Evolutionary conservation across 1,284 basidiomycete genomes (phyloP), one percentile per base, ranked within the genome.

Genomic region (Leccinum colubrinum): DNA sequence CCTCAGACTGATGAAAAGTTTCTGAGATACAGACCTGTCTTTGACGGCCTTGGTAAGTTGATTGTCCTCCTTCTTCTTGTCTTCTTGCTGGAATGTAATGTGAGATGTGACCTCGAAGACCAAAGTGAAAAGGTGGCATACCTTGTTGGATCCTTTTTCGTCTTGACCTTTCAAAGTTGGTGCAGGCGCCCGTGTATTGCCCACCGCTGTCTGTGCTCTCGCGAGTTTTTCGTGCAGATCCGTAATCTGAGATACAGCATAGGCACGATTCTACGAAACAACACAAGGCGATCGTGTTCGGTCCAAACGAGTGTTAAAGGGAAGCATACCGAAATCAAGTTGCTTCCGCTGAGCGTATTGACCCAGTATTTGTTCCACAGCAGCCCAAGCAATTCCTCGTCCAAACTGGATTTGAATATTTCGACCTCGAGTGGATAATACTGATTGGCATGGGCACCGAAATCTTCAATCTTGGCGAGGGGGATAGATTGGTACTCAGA

Each of bases 301-400:
- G 41, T 43, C 39, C 41, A 22, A 15, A 57, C 17, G 9, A 22
- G 14, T n/a, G 17, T 5, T 3, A 22, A 39, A 11, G 11, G 9
- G 15, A 14, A 30, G 79, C 91, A 58, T 61, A 96, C 95, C 50
- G 94, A 94, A 51, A 98, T 91, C 37, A 98, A 77, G 3, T 94
- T 89, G 70, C 91, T 95, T 72, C 95, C 93, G 70, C 91, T 93
- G 35, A 99, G 82, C 0, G 97, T 98, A 69, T 94, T 95, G 17
- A 97, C 94, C 97, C 97, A 99, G 71, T 99, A 99, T 79, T 98
- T 98, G 80, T 99, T 98, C 97, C 97, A 99, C 22, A 99, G 78
- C 72, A 96, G 78, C 35, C 92, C 92, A 33, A 99, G 81, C 12
- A 99, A 78, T 68, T 95, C 87, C 20, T 87, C 88, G 72, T 99